A percentile compares a stretch with the other conserved stretches of the same genome.
phyloP scores from a whole-genome alignment of 805 yeast species.

The Teunomyces barrocoloradensis region DNA sequence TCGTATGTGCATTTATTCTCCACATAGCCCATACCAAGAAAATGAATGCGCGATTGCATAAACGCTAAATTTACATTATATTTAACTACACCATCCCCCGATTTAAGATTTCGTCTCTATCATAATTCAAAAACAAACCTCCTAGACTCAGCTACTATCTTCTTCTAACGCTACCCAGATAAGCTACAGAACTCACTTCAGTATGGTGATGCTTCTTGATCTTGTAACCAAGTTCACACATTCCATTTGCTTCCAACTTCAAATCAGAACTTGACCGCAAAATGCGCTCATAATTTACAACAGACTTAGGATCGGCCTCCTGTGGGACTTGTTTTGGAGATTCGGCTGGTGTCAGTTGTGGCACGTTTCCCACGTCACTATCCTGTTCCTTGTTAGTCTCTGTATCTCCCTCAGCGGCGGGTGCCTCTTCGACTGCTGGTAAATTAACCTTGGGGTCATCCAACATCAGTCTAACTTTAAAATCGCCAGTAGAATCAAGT shows the following conservation, averaged over 20 bases:
- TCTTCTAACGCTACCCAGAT: conserved; percentile 23
- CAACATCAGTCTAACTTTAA: conserved; percentile 5
- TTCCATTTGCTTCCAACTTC: conserved; percentile 24
- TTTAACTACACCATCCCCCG: neutral
- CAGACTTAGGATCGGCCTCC: neutral
- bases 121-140: neutral
- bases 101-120: conserved; percentile 1
- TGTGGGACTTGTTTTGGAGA: neutral
- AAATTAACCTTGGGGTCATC: conserved; percentile 5
- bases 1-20: neutral
- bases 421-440: conserved; percentile 4
- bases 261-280: conserved; percentile 14
- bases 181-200: conserved; percentile 33
- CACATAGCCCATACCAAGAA: conserved; percentile 1
- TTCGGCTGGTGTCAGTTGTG: neutral
- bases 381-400: conserved; percentile 1
- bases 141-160: neutral
- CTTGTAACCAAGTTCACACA: conserved; percentile 42
- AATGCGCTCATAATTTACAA: neutral
- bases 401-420: conserved; percentile 5
- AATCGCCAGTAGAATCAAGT: neutral
- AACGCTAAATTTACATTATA: neutral
- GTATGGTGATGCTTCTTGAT: conserved; percentile 42
- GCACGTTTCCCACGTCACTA: neutral
- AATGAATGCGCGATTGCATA: neutral